Conservation (phyloP, 192 early-diverging fungal species). For the Rhizophagus clarus region DNA sequence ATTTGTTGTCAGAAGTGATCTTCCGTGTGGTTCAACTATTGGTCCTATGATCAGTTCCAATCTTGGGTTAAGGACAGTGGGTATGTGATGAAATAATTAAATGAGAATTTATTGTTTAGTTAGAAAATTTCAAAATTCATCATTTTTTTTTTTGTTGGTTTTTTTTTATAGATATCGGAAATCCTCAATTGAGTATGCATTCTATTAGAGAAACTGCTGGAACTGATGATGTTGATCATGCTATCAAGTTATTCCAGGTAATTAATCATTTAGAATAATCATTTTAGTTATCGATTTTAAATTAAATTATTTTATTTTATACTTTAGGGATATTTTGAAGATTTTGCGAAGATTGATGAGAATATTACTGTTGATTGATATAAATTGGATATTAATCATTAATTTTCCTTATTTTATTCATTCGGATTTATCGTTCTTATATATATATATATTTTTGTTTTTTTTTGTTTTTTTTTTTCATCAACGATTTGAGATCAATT, state of each 20-base stretch:
- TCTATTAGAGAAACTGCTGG: conserved; percentile 93
- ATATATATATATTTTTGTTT: too few species aligned
- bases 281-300: neutral
- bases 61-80: conserved; percentile 92
- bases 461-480: too few species aligned
- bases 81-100: conserved; percentile 45
- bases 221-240: conserved; percentile 80
- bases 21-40: conserved; percentile 94
- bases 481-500: too few species aligned
- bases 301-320: neutral
- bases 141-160: neutral
- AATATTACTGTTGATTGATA: neutral
- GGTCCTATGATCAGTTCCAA: conserved; percentile 95
- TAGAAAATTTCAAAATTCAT: neutral
- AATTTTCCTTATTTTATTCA: too few species aligned
- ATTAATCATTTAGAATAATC: neutral
- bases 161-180: conserved; percentile 77
- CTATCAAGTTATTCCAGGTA: conserved; percentile 85
- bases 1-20: conserved; percentile 92
- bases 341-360: conserved; percentile 11
- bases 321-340: conserved; percentile 3
- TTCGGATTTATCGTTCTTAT: too few species aligned
- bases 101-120: neutral
- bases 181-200: conserved; percentile 96
- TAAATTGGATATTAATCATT: neutral